phyloP scores from a whole-genome alignment of 805 yeast species.

The Suhomyces kilbournensis region DNA sequence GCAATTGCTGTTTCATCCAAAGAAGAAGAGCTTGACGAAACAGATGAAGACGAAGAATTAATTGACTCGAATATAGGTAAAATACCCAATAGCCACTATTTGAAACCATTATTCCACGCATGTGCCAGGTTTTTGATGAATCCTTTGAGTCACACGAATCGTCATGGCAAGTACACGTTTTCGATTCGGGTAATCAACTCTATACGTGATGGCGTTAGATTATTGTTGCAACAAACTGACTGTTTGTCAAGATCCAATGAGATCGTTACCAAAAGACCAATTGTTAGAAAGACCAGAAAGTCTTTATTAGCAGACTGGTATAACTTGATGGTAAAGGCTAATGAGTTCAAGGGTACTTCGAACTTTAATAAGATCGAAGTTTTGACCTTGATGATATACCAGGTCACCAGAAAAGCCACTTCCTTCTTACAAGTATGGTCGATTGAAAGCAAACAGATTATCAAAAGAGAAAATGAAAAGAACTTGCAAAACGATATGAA shows the following conservation, averaged over 20 bases:
- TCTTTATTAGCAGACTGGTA: conserved; percentile 78
- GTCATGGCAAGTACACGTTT: conserved; percentile 47
- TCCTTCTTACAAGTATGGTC: conserved; percentile 73
- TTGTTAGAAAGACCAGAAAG: conserved; percentile 63
- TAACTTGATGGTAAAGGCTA: conserved; percentile 70
- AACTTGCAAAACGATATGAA: conserved; percentile 35
- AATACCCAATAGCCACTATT: conserved; percentile 44
- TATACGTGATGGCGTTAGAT: conserved; percentile 70
- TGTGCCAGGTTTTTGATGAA: conserved; percentile 65
- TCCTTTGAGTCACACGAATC: conserved; percentile 51
- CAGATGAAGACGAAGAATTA: conserved; percentile 24
- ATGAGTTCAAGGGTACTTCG: conserved; percentile 65
- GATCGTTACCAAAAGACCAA: conserved; percentile 59
- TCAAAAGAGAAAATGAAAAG: conserved; percentile 34
- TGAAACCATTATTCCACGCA: conserved; percentile 54
- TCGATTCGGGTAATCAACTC: conserved; percentile 57
- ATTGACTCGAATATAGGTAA: conserved; percentile 9
- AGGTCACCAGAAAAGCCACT: conserved; percentile 63
- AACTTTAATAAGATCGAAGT: conserved; percentile 57
- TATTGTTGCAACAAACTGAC: conserved; percentile 60
- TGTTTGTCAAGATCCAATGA: conserved; percentile 74
- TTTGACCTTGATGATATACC: conserved; percentile 60
- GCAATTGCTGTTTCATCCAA: conserved; percentile 39
- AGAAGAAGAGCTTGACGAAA: conserved; percentile 18
- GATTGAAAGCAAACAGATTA: conserved; percentile 51